Conservation (phyloP, 2,329 filamentous ascomycete species). For the Sporothrix brasiliensis region DNA sequence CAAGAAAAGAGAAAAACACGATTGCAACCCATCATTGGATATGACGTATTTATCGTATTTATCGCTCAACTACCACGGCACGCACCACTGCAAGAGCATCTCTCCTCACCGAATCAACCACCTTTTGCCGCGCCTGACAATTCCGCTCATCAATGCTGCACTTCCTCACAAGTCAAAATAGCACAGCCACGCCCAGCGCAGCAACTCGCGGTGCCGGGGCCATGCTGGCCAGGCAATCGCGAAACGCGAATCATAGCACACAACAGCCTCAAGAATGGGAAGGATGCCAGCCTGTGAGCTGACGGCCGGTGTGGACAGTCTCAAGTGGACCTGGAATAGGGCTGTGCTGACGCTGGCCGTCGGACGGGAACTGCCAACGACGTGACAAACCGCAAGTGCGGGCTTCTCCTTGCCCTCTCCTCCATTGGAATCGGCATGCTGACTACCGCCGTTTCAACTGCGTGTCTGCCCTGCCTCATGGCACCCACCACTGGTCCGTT, state of each 20-base stretch:
- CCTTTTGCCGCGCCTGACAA: conserved; percentile 7
- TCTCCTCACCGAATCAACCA: background rate
- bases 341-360: conserved; percentile 25
- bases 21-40: background rate
- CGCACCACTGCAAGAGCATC: background rate
- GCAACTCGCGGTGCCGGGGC: background rate
- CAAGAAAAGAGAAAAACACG: background rate
- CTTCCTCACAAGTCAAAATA: background rate
- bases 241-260: conserved; percentile 1
- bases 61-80: too few species aligned
- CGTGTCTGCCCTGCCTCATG: conserved; percentile 19
- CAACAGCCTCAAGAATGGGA: background rate
- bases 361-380: background rate
- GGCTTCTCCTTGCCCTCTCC: background rate
- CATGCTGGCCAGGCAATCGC: background rate
- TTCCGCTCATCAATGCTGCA: background rate
- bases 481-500: conserved; percentile 19
- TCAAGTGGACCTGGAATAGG: conserved; percentile 25
- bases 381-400: background rate
- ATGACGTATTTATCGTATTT: conserved; percentile 23
- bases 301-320: background rate
- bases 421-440: conserved; percentile 5
- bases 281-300: background rate
- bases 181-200: conserved; percentile 21
- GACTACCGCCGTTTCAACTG: conserved; percentile 11